These are phyloP conservation scores for Sequoia sempervirens DNA, from an alignment of 75 land plant genomes.

Conservation along the genomic window DNA sequence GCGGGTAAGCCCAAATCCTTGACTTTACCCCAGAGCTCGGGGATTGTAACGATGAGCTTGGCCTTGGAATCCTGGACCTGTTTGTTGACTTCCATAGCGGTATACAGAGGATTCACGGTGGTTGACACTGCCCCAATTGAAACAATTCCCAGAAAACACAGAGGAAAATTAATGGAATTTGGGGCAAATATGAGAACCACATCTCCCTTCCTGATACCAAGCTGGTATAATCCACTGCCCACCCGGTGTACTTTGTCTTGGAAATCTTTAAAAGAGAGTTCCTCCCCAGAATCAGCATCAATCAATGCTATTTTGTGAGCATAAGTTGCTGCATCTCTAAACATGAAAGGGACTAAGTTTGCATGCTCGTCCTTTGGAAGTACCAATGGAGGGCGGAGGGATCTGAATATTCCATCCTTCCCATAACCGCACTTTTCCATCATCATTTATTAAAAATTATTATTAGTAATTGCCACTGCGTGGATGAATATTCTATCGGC, in stretches of 20 bases:
- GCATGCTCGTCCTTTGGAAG: slow-evolving; percentile 20
- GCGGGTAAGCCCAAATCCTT: slow-evolving; percentile 21
- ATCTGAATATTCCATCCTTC: slow-evolving; percentile 38
- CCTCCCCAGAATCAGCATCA: slow-evolving; percentile 42
- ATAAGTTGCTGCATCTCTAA: slow-evolving; percentile 29
- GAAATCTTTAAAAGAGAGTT: slow-evolving; percentile 38
- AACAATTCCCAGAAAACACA: slow-evolving; percentile 42
- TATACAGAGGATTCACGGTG: slow-evolving; percentile 61
- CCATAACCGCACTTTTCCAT: slow-evolving; percentile 36
- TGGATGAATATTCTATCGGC: background rate
- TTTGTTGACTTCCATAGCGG: slow-evolving; percentile 42
- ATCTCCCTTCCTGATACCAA: slow-evolving; percentile 51
- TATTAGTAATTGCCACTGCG: too few relatives aligned
- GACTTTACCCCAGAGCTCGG: slow-evolving; percentile 42
- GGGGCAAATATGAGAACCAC: slow-evolving; percentile 56
- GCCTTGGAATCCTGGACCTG: slow-evolving; percentile 46
- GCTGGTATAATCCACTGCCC: slow-evolving; percentile 12
- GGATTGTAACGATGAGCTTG: slow-evolving; percentile 50
- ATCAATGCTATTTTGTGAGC: slow-evolving; percentile 37
- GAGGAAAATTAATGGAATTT: slow-evolving; percentile 47
- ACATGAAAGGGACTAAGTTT: slow-evolving; percentile 39
- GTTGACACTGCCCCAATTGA: slow-evolving; percentile 59
- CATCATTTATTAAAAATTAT: background rate
- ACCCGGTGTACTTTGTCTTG: slow-evolving; percentile 16
- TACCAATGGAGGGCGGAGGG: slow-evolving; percentile 21